Evolutionary conservation across 2,329 filamentous ascomycete genomes (phyloP), one percentile per base, ranked within the genome.

Genomic region (Sporothrix pseudoabietina): DNA sequence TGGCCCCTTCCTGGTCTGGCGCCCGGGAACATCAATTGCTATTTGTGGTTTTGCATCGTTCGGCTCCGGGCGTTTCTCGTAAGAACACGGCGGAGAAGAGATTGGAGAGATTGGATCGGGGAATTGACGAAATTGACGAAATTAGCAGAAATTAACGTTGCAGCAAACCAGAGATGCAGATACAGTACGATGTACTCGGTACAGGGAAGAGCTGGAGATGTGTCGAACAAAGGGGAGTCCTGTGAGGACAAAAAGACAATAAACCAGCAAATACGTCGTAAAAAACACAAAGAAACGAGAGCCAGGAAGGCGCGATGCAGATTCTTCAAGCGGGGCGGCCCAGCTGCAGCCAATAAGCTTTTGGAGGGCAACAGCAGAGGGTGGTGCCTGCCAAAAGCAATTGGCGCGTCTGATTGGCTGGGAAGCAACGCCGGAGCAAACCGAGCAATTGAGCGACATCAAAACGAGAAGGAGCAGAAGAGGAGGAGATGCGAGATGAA

Each of bases 401-500:
- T 70, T 70, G 68, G 68, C 32, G 68, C 52, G 35, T 44, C 32
- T n/a, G 8, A 70, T 70, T 70, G 68, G 68, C 52, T 30, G 35
- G 35, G 32, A 39, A 47, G 68, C 68, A 70, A 57, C 8, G 52
- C 68, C 68, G 68, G 68, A n/a, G 52, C 68, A 70, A 70, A 70
- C 49, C 68, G 68, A 70, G 39, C 49, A 70, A 70, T 70, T 70
- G 66, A 54, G 66, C 66, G 66, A 69, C 66, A 16, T 22, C 66
- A 35, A 14, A 30, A 55, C 52, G 22, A 30, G 26, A 35, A 22
- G 4, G 22, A 59, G 10, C 8, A 26, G 35, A 35, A 35, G 35
- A 57, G 32, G 52, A 55, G 19, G 52, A 55, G 26, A 26, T 9
- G 10, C n/a, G 26, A 52, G 44, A 26, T 5, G 30, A 7, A 30